Evolutionary conservation across 257 asterid species (phyloP).

Genomic region (Solanum chaucha): DNA sequence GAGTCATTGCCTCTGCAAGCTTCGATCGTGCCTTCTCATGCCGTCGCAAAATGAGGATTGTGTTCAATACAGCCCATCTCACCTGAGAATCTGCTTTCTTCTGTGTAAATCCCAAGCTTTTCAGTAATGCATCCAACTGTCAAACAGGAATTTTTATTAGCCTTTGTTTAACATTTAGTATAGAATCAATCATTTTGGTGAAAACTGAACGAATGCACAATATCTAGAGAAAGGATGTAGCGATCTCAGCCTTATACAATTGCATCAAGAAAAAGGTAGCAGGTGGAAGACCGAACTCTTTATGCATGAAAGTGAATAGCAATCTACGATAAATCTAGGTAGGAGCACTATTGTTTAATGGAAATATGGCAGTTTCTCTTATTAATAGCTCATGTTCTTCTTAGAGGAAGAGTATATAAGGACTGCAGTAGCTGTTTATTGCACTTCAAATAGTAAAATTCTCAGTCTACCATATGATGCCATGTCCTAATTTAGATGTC

Average conservation of each 20-base stretch:
- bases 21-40: constrained; percentile 57
- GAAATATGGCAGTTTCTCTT: background rate
- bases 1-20: constrained; percentile 80
- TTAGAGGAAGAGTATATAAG: background rate
- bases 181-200: background rate
- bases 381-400: background rate
- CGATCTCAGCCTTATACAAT: background rate
- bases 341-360: background rate
- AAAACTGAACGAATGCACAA: background rate
- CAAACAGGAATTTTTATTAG: constrained; percentile 1
- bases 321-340: background rate
- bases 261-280: background rate
- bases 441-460: background rate
- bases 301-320: background rate
- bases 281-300: background rate
- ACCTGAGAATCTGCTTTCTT: constrained; percentile 88
- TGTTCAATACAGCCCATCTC: constrained; percentile 87
- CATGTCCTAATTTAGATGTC: background rate
- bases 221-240: background rate
- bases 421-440: background rate
- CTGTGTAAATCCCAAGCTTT: constrained; percentile 85
- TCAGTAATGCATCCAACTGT: constrained; percentile 67
- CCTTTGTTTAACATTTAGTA: background rate
- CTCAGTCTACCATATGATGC: background rate
- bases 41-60: constrained; percentile 64